These are phyloP conservation scores for Carex cristatella DNA, from an alignment of 176 grass and related monocot species.

Conservation along the genomic window DNA sequence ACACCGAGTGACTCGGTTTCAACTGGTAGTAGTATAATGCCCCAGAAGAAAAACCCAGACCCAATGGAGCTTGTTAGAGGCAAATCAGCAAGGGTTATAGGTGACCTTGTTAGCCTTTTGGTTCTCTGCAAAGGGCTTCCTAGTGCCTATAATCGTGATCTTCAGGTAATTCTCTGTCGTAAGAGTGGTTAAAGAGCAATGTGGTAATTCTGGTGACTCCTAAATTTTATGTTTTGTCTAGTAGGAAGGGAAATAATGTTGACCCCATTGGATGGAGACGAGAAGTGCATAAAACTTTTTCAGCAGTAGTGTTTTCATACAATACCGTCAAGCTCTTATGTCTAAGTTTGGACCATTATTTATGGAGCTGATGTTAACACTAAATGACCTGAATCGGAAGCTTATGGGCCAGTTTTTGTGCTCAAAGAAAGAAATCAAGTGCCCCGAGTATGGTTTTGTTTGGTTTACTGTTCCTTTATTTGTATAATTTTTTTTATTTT, in stretches of 20 bases:
- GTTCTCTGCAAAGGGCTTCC: constrained; percentile 90
- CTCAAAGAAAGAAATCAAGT: neutral
- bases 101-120: constrained; percentile 77
- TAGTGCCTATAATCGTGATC: constrained; percentile 87
- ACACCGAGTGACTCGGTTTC: constrained; percentile 89
- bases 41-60: constrained; percentile 97
- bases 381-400: neutral
- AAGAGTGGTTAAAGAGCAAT: neutral
- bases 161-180: constrained; percentile 45
- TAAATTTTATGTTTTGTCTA: neutral
- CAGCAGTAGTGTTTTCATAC: neutral
- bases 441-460: neutral
- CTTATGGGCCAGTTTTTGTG: neutral
- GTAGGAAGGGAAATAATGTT: neutral
- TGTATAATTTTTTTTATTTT: constrained; percentile 3
- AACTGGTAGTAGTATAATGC: constrained; percentile 99
- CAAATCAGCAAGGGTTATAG: constrained; percentile 87
- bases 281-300: neutral
- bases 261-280: neutral
- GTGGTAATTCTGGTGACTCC: neutral
- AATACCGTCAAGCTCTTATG: neutral
- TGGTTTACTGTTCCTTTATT: neutral
- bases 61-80: constrained; percentile 98
- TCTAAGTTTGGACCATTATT: neutral
- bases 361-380: neutral